These are phyloP conservation scores for Torrubiella hemipterigena DNA, from an alignment of 2,329 filamentous ascomycete genomes.

Conservation along the genomic window DNA sequence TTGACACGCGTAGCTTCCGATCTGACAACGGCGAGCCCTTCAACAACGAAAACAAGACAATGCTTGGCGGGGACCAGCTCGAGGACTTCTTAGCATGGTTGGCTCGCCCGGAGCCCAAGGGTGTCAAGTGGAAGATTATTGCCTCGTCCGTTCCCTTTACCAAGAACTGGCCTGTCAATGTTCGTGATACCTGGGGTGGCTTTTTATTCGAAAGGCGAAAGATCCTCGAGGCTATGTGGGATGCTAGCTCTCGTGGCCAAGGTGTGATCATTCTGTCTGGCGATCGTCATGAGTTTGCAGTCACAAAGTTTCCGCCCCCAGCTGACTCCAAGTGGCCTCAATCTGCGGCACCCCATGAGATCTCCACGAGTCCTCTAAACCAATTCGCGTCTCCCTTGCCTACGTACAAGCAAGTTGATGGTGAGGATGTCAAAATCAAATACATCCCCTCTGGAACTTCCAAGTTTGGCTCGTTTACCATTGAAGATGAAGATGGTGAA, in stretches of 20 bases:
- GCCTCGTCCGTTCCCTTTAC: conserved; percentile 89
- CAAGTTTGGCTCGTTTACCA: conserved; percentile 67
- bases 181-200: conserved; percentile 86
- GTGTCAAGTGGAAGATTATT: conserved; percentile 88
- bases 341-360: conserved; percentile 67
- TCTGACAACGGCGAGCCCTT: conserved; percentile 51
- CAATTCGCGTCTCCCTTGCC: conserved; percentile 86
- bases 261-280: conserved; percentile 80
- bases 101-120: conserved; percentile 54
- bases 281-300: conserved; percentile 94
- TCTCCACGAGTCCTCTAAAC: conserved; percentile 79
- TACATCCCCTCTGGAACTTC: conserved; percentile 77
- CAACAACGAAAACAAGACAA: conserved; percentile 60
- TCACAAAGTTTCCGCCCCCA: conserved; percentile 64
- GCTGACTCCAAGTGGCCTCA: conserved; percentile 49
- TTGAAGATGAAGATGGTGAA: conserved; percentile 52
- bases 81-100: conserved; percentile 71
- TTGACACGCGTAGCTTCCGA: conserved; percentile 83
- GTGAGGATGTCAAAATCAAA: conserved; percentile 72
- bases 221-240: conserved; percentile 88
- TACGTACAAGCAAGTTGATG: conserved; percentile 72
- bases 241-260: conserved; percentile 59
- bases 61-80: conserved; percentile 74
- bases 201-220: conserved; percentile 69
- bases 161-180: conserved; percentile 90